Conservation (phyloP, 2,329 filamentous ascomycete species). For the Paracoccidioides brasiliensis region DNA sequence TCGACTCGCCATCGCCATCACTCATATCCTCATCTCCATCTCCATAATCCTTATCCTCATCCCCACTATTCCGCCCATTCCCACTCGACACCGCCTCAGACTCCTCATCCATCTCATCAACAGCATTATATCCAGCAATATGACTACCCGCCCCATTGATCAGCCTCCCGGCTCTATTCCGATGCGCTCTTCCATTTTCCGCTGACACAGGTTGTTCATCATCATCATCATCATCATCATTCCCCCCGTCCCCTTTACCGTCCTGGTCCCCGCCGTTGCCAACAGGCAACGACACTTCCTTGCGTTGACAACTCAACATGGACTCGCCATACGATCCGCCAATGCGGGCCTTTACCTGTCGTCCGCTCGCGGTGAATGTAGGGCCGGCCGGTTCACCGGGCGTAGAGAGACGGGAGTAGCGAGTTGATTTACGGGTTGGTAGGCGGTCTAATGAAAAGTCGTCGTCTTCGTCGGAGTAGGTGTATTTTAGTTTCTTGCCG, state of each 20-base stretch:
- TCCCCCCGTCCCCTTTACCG: slow-evolving; percentile 35
- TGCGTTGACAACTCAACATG: slow-evolving; percentile 40
- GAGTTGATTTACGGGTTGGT: slow-evolving; percentile 48
- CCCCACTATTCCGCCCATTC: slow-evolving; percentile 61
- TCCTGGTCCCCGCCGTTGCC: slow-evolving; percentile 21
- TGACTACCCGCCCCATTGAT: slow-evolving; percentile 23
- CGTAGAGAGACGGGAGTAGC: slow-evolving; percentile 55
- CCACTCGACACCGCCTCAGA: slow-evolving; percentile 46
- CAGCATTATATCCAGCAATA: slow-evolving; percentile 44
- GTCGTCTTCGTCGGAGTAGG: slow-evolving; percentile 79
- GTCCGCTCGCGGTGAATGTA: slow-evolving; percentile 67
- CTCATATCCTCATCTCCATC: slow-evolving; percentile 38
- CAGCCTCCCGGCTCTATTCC: slow-evolving; percentile 12
- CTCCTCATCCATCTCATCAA: slow-evolving; percentile 53
- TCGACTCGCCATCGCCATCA: slow-evolving; percentile 32
- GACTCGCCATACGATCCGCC: slow-evolving; percentile 43
- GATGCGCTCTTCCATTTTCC: slow-evolving; percentile 30
- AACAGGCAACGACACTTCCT: slow-evolving; percentile 29
- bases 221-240: slow-evolving; percentile 32
- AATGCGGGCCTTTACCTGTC: slow-evolving; percentile 54
- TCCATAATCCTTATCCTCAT: slow-evolving; percentile 58
- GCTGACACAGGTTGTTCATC: slow-evolving; percentile 16
- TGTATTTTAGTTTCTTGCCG: slow-evolving; percentile 93
- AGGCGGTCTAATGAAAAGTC: slow-evolving; percentile 46
- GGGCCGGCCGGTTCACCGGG: slow-evolving; percentile 55